Base-by-base conservation (phyloP, 2,329 filamentous ascomycete genomes). In the Trichoderma cornu-damae region DNA sequence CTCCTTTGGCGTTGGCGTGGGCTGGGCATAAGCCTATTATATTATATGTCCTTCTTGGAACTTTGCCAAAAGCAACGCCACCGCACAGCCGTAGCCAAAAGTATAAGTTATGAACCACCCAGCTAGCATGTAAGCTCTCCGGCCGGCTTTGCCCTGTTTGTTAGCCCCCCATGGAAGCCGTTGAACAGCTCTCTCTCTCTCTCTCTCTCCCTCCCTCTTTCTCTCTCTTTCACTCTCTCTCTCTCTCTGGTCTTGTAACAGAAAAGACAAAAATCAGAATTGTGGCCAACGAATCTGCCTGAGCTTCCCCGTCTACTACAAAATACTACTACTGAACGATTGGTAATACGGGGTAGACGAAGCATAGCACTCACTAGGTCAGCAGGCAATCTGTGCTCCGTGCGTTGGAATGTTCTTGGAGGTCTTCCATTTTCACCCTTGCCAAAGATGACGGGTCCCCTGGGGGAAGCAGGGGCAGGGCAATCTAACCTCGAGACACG, bases 11-110 rank as follows among this genome's bases (percentile, higher is more conserved):
- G 22, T 16, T 8, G n/a, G n/a, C 44, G 32, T 20, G 14, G 44
- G n/a, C 16, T 47, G 44, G 22, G 26, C 44, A 16, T 34, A n/a
- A n/a, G n/a, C n/a, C n/a, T n/a, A n/a, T n/a, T n/a, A n/a, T n/a
- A n/a, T n/a, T n/a, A n/a, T n/a, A n/a, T n/a, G n/a, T n/a, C n/a
- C n/a, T 30, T 40, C 32, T 47, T 55, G 51, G 42, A 35, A n/a
- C n/a, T n/a, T n/a, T 30, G 16, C 43, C 12, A 44, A 47, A 14
- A 34, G 37, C 51, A 34, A 26, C 51, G 51, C 51, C 51, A 55
- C 51, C 38, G 51, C 7, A 35, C 30, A 26, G 32, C 51, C 37
- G 46, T 34, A 48, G 34, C 28, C 32, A n/a, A 55, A 50, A 46
- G 42, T 47, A 47, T 55, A 20, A 30, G 8, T 24, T 24, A 18